phyloP scores from a whole-genome alignment of 1,284 basidiomycete genomes.

The Sporisorium reilianum region DNA sequence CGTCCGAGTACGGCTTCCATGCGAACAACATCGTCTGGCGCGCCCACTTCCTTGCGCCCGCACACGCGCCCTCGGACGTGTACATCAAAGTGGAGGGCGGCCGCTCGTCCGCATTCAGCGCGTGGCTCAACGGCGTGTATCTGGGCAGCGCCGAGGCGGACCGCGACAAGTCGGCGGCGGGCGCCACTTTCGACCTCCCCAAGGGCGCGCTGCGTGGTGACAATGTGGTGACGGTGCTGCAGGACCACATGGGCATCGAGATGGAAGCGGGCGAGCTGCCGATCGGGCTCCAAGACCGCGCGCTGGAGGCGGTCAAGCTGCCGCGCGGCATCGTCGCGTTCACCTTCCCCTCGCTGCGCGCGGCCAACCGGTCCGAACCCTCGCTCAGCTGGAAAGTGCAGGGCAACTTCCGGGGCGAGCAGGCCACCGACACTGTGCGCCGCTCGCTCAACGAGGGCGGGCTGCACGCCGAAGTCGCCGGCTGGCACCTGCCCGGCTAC shows the following conservation, averaged over 20 bases:
- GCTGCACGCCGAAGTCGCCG: slow-evolving; percentile 79
- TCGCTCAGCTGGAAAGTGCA: slow-evolving; percentile 81
- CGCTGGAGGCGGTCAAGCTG: slow-evolving; percentile 73
- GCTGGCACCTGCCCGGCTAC: slow-evolving; percentile 84
- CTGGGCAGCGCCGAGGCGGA: slow-evolving; percentile 73
- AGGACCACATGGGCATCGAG: slow-evolving; percentile 85
- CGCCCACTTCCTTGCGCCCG: slow-evolving; percentile 75
- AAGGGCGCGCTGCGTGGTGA: slow-evolving; percentile 71
- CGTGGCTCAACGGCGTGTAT: slow-evolving; percentile 82
- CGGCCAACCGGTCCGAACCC: slow-evolving; percentile 10
- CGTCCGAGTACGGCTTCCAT: slow-evolving; percentile 75
- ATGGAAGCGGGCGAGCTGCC: slow-evolving; percentile 64
- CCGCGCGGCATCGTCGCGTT: slow-evolving; percentile 78
- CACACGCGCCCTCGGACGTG: slow-evolving; percentile 73
- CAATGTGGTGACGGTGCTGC: slow-evolving; percentile 80
- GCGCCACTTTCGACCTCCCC: slow-evolving; percentile 72
- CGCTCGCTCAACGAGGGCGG: slow-evolving; percentile 83
- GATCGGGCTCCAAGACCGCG: slow-evolving; percentile 32
- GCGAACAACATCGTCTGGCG: slow-evolving; percentile 80
- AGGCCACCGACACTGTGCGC: slow-evolving; percentile 79
- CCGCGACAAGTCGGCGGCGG: slow-evolving; percentile 43
- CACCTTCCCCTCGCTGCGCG: slow-evolving; percentile 73
- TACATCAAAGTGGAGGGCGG: slow-evolving; percentile 83
- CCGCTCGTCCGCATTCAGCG: slow-evolving; percentile 79
- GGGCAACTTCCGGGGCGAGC: slow-evolving; percentile 82